Conservation (phyloP, 805 yeast genomes). For the Saccharomycopsis synnaedendra region DNA sequence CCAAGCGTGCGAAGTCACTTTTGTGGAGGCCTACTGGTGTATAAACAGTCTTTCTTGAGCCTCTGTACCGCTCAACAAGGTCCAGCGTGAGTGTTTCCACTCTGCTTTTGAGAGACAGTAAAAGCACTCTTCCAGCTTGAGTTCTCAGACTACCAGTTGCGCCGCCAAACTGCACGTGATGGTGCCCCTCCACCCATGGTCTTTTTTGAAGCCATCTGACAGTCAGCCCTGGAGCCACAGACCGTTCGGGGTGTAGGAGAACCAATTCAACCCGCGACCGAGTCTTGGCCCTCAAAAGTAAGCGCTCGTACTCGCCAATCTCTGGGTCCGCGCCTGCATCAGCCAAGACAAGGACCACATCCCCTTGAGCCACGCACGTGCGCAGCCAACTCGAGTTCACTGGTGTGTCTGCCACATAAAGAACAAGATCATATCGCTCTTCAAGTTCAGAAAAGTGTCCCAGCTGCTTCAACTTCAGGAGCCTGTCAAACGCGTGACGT, state of each 20-base stretch:
- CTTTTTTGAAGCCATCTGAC: constrained; percentile 75
- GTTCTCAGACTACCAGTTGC: neutral
- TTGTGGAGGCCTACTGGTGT: constrained; percentile 34
- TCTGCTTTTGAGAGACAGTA: constrained; percentile 21
- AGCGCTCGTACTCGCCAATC: constrained; percentile 77
- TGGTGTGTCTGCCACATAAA: constrained; percentile 81
- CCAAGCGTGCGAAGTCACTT: constrained; percentile 81
- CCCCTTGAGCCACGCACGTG: constrained; percentile 91
- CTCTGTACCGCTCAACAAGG: constrained; percentile 18
- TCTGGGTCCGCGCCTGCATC: constrained; percentile 66
- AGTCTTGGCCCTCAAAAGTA: constrained; percentile 63
- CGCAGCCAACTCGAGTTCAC: constrained; percentile 81
- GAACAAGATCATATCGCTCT: constrained; percentile 77
- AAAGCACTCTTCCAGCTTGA: constrained; percentile 1
- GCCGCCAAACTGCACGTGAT: constrained; percentile 69
- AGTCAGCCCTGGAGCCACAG: constrained; percentile 78
- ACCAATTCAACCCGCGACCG: constrained; percentile 84
- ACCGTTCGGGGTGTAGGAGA: constrained; percentile 70
- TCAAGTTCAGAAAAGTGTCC: constrained; percentile 88
- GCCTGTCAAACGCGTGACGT: constrained; percentile 81
- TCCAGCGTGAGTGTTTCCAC: constrained; percentile 28
- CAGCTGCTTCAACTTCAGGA: constrained; percentile 74
- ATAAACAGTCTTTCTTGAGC: constrained; percentile 12
- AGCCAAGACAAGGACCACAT: constrained; percentile 81
- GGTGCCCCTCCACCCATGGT: constrained; percentile 88